Evolutionary conservation across 2,329 filamentous ascomycete genomes (phyloP).

Genomic region (Myriosclerotinia scirpicola): DNA sequence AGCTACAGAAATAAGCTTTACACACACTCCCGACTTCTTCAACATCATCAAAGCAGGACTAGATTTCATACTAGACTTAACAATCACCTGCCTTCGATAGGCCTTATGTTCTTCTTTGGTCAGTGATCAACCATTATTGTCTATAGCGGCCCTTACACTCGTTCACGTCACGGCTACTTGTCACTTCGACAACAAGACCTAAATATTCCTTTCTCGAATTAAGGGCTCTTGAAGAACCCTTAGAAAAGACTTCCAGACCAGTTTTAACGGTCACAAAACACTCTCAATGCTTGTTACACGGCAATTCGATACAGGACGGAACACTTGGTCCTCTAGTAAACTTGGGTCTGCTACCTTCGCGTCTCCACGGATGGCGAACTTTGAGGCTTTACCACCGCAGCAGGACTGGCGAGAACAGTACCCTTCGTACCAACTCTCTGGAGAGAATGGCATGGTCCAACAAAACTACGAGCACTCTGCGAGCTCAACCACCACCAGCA

Average conservation of each 20-base stretch:
- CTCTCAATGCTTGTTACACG: constrained; percentile 44
- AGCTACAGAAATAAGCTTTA: constrained; percentile 32
- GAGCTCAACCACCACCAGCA: constrained; percentile 33
- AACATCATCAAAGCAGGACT: constrained; percentile 26
- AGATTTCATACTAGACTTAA: constrained; percentile 25
- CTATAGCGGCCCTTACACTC: constrained; percentile 36
- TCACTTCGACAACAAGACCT: constrained; percentile 4
- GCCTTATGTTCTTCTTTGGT: constrained; percentile 36
- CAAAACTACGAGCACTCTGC: constrained; percentile 36
- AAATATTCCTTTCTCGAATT: constrained; percentile 17
- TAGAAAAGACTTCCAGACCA: constrained; percentile 10
- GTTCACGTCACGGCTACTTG: constrained; percentile 37
- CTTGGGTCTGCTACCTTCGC: constrained; percentile 39
- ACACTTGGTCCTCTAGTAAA: constrained; percentile 43
- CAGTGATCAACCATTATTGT: constrained; percentile 36
- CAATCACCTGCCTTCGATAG: constrained; percentile 32
- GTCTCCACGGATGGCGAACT: constrained; percentile 44
- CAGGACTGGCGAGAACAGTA: constrained; percentile 43
- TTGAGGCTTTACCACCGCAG: constrained; percentile 41
- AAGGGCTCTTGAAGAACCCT: constrained; percentile 14
- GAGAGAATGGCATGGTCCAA: constrained; percentile 36
- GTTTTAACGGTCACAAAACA: constrained; percentile 27
- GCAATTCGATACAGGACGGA: constrained; percentile 43
- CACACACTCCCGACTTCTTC: constrained; percentile 24
- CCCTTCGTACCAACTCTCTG: constrained; percentile 37